Evolutionary conservation across 257 asterid species (phyloP).

Genomic region (Nemophila menziesii): DNA sequence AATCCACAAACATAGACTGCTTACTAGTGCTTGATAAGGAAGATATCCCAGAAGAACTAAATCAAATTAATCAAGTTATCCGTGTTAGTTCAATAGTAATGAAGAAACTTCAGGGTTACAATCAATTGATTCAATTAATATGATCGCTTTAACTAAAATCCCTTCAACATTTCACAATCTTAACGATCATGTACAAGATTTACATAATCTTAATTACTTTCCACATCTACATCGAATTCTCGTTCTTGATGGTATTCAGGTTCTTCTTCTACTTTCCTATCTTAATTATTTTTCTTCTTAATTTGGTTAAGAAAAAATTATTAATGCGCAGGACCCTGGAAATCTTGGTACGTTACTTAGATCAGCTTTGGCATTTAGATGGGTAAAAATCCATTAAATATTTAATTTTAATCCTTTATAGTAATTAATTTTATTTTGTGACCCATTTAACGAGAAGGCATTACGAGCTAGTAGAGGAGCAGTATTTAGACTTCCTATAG

Average conservation of each 20-base stretch:
- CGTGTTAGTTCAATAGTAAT: conserved; percentile 56
- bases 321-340: conserved; percentile 99
- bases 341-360: conserved; percentile 86
- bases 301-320: too few relatives aligned
- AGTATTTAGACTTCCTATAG: conserved; percentile 80
- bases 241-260: conserved; percentile 95
- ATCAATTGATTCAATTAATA: conserved; percentile 59
- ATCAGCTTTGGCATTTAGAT: conserved; percentile 81
- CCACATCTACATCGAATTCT: conserved; percentile 55
- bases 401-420: too few relatives aligned
- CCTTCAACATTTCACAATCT: conserved; percentile 53
- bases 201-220: conserved; percentile 35
- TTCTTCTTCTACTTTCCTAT: conserved; percentile 10
- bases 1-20: conserved; percentile 43
- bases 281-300: background rate
- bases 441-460: conserved; percentile 93
- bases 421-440: too few relatives aligned
- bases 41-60: conserved; percentile 49
- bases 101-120: conserved; percentile 76
- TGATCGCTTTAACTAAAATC: conserved; percentile 62
- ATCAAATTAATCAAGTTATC: conserved; percentile 23
- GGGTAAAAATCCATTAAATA: too few relatives aligned
- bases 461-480: conserved; percentile 87
- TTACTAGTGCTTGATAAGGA: conserved; percentile 52
- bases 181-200: conserved; percentile 20